Base-by-base conservation (phyloP, 352 stramenopile species). In the Phytophthora sansomeana region DNA sequence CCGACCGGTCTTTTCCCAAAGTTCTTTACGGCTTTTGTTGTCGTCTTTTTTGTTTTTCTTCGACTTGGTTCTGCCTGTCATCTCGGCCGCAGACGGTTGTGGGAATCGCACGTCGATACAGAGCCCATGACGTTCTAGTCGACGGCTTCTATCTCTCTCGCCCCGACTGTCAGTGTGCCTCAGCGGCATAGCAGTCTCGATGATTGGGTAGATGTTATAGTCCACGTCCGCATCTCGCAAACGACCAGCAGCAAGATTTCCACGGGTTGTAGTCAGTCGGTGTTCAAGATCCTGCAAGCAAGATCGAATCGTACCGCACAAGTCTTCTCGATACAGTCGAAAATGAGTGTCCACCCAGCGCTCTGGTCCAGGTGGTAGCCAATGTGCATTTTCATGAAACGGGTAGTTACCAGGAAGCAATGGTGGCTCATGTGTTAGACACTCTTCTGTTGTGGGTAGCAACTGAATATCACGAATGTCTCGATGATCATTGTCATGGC, bases 301-400 rank as follows among this genome's bases (percentile, higher is more conserved):
- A 28, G 63, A 63, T 6, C 75, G 72, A 51, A 80, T 68, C 1
- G 60, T 77, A 5, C 60, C 38, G 36, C 65, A 79, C 39, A 81
- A 68, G 35, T 83, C 75, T 65, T 83, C 75, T 32, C 72, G 65
- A 56, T 77, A 80, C 13, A 83, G 52, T 19, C 75, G 72, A 59
- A 83, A 83, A 43, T 83, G 75, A 4, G 72, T 80, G 41, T 83
- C 75, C 6, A 83, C 56, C 72, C 70, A 81, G 9, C 72, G 72
- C 16, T 79, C 72, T 17, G 73, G 73, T 51, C 73, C 70, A 16
- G 72, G 65, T 1, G 69, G 69, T 55, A 83, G 50, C 73, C 73
- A 80, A 54, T 83, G 72, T 10, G 69, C 75, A 54, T 76, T 77
- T 9, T 57, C 56, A 32, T 78, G 72, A 44, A 80, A 80, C 28